These are phyloP conservation scores for Myrica gale DNA, from an alignment of 306 rosid genomes.

Conservation along the genomic window DNA sequence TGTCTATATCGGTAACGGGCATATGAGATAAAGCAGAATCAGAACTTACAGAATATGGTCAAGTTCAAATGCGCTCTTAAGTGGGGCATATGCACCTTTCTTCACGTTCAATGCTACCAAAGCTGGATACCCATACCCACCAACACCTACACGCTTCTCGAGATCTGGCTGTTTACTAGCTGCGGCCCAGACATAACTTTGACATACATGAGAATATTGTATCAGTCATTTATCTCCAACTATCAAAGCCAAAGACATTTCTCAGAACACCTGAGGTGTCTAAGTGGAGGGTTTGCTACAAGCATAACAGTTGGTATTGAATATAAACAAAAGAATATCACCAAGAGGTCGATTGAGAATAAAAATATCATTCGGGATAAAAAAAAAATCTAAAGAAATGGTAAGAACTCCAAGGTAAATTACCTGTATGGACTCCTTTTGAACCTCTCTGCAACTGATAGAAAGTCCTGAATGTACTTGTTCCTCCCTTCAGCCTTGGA, in stretches of 20 bases:
- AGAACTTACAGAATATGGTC: slow-evolving; percentile 73
- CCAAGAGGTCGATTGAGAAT: not conserved
- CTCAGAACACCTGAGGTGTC: not conserved
- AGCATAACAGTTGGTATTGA: not conserved
- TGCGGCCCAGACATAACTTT: slow-evolving; percentile 90
- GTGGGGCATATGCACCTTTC: slow-evolving; percentile 91
- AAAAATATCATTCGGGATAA: not conserved
- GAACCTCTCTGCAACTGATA: slow-evolving; percentile 92
- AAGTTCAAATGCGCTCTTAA: slow-evolving; percentile 90
- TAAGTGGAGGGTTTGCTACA: slow-evolving; percentile 9
- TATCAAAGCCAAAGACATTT: not conserved
- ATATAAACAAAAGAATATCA: not conserved
- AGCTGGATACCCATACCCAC: slow-evolving; percentile 99
- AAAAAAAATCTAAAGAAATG: not conserved
- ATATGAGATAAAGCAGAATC: not conserved
- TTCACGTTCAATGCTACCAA: slow-evolving; percentile 84
- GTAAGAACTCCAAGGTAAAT: slow-evolving; percentile 22
- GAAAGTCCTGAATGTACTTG: slow-evolving; percentile 66
- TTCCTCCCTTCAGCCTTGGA: slow-evolving; percentile 97
- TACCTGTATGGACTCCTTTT: slow-evolving; percentile 90
- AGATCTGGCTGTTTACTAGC: slow-evolving; percentile 93
- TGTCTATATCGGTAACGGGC: slow-evolving; percentile 11
- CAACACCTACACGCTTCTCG: slow-evolving; percentile 85
- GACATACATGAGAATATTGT: slow-evolving; percentile 4
- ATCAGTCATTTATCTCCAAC: not conserved